Base-by-base conservation (phyloP, 1,139 yeast genomes). In the Saccharomyces hybrid region DNA sequence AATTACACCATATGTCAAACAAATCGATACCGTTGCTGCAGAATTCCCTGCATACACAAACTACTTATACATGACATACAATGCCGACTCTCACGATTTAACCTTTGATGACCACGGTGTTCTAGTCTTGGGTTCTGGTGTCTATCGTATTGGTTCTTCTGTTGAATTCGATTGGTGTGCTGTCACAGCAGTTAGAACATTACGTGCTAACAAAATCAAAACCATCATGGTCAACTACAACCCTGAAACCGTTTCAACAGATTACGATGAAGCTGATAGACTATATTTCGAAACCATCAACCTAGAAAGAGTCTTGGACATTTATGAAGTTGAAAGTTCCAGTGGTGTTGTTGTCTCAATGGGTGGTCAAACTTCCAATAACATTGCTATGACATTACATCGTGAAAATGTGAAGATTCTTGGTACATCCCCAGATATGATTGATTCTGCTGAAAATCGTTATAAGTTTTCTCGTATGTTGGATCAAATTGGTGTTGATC, bases 291-390 rank as follows among this genome's bases (percentile, higher is more conserved):
- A 93, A 78, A 91, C 95, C 54, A 89, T 93, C 73, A 89, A 89
- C 73, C 79, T 91, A 69, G 99, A 93, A 78, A 83, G 98, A 73
- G 95, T 93, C 27, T 78, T 93, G 73, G 99, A 93, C 77, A 91
- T 93, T 64, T 93, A 95, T 71, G 97, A 93, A 72, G 77, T 90
- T 62, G 99, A 95, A 77, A 82, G 83, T 67, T 86, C 96, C 51
- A 75, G 84, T 19, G 99, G 99, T 78, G 97, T 93, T 60, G 85
- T 93, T 62, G 89, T 93, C 62, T 87, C 98, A 59, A 90, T 93
- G 96, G 99, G 99, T 80, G 99, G 99, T 71, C 99, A 95, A 78
- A 88, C 96, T 48, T 89, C 98, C 7, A 90, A 93, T 77, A 93
- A 93, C 73, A 93, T 93, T 77, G 99, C 99, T 34, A 80, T 93